Percentiles rank a stretch among this genome's conserved stretches.
phyloP scores from a whole-genome alignment of 2,329 filamentous ascomycete genomes.

The Ophiostoma sp. region DNA sequence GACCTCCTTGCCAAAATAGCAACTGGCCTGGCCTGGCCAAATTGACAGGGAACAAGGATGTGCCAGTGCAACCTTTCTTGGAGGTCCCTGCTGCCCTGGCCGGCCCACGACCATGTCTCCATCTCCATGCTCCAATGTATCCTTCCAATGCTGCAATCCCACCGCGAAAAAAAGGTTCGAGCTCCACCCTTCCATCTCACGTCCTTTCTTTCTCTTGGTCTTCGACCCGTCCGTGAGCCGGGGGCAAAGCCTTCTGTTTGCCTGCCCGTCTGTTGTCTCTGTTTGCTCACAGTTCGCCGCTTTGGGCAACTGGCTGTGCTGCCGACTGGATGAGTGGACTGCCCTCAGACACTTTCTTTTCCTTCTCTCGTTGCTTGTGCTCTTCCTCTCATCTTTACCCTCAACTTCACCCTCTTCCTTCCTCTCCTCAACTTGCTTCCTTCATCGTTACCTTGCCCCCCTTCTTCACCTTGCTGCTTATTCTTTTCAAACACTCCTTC shows the following conservation, averaged over 20 bases:
- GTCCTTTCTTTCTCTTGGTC: background rate
- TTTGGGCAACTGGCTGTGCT: background rate
- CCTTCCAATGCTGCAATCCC: background rate
- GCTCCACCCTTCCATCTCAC: background rate
- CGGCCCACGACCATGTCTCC: background rate
- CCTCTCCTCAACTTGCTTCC: background rate
- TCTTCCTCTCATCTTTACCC: background rate
- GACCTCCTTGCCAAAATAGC: background rate
- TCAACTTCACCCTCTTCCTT: background rate
- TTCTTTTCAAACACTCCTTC: slow-evolving; percentile 14
- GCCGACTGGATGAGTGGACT: background rate
- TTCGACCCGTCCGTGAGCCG: slow-evolving; percentile 17
- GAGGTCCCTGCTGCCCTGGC: no score
- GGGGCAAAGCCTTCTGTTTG: background rate
- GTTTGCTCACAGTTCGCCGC: background rate
- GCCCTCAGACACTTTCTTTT: background rate
- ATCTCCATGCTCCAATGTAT: background rate
- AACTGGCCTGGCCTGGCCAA: slow-evolving; percentile 12
- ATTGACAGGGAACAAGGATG: slow-evolving; percentile 1
- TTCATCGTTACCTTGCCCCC: background rate
- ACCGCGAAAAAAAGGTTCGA: background rate
- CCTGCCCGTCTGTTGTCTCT: background rate
- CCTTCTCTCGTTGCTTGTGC: background rate
- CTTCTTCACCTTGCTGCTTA: background rate
- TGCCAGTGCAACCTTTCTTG: slow-evolving; percentile 15